Conservation (phyloP, 2,329 filamentous ascomycete species). For the Hypoxylon sp. region DNA sequence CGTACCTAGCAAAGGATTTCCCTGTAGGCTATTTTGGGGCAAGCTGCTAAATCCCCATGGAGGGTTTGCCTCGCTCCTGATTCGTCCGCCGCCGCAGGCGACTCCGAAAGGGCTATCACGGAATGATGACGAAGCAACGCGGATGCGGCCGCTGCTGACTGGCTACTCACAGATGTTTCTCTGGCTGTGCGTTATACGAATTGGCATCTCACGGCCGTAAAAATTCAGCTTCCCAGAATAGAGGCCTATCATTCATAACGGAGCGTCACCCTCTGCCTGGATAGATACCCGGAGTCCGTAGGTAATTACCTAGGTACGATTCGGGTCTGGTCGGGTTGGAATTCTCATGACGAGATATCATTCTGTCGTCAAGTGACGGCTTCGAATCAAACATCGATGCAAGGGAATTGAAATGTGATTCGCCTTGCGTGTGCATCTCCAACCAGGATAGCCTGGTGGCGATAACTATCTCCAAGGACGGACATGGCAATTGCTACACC, state of each 20-base stretch:
- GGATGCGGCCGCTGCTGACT: conserved; percentile 18
- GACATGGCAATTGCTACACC: conserved; percentile 8
- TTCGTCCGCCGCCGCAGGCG: conserved; percentile 22
- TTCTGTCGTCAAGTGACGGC: conserved; percentile 11
- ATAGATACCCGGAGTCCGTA: not conserved
- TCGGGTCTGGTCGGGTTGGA: conserved; percentile 9
- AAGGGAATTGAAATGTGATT: conserved; percentile 24
- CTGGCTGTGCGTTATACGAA: conserved; percentile 17
- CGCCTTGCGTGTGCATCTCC: conserved; percentile 6
- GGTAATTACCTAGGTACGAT: too few relatives aligned
- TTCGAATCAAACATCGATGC: conserved; percentile 9
- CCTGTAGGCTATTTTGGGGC: conserved; percentile 28
- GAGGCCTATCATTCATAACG: conserved; percentile 6
- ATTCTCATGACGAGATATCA: conserved; percentile 9
- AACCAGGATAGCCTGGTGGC: conserved; percentile 6
- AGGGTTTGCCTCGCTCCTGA: conserved; percentile 16
- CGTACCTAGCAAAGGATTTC: not conserved
- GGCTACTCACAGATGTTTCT: conserved; percentile 26
- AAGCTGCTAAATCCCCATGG: conserved; percentile 4
- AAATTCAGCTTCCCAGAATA: conserved; percentile 3
- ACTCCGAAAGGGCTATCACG: conserved; percentile 11
- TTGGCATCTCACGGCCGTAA: conserved; percentile 36
- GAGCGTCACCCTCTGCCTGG: not conserved
- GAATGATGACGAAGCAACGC: conserved; percentile 26
- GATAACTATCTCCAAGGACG: conserved; percentile 6